phyloP scores from a whole-genome alignment of 176 grass and related monocot genomes.

The Bolboschoenus planiculmis region DNA sequence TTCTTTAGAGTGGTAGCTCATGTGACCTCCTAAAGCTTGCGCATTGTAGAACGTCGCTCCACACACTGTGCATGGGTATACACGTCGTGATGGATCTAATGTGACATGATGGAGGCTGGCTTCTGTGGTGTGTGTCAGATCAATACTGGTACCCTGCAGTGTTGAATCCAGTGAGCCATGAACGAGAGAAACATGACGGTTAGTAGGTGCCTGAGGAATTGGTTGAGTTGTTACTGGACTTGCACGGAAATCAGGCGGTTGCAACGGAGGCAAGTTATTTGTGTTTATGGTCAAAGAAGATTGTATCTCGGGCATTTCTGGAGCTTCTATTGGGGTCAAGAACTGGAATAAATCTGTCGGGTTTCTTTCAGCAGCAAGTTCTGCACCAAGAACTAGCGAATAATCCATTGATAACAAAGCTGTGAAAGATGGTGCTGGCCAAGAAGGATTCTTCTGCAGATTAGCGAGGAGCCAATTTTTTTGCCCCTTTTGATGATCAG shows the following conservation, averaged over 20 bases:
- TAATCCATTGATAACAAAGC: conserved; percentile 13
- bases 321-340: neutral
- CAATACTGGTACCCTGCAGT: neutral
- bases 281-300: neutral
- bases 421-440: conserved; percentile 5
- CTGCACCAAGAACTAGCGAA: neutral
- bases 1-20: conserved; percentile 25
- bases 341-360: neutral
- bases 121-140: neutral
- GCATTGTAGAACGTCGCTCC: neutral
- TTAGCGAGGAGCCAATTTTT: neutral
- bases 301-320: neutral
- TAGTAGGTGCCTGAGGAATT: neutral
- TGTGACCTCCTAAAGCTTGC: conserved; percentile 30
- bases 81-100: neutral
- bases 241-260: neutral
- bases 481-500: neutral
- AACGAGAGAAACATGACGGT: neutral
- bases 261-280: neutral
- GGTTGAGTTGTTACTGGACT: neutral
- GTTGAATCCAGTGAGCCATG: neutral
- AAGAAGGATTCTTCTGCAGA: neutral
- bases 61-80: neutral
- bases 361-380: neutral
- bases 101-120: neutral